Conservation (phyloP, 352 stramenopile genomes). For the Ophiocytium majus region DNA sequence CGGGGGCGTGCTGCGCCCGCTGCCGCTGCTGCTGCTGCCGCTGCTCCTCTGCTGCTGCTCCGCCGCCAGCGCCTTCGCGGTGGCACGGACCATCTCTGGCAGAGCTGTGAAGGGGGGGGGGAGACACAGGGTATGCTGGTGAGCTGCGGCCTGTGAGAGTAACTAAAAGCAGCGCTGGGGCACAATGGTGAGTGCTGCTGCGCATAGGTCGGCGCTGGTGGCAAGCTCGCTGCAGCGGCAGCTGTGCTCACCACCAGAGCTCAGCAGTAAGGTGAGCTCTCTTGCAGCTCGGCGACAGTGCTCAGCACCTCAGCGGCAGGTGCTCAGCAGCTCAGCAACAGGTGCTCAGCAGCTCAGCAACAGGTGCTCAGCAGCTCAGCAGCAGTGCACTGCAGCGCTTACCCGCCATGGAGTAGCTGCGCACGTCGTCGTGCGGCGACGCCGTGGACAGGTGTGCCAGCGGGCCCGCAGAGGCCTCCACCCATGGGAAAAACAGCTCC, state of each 20-base stretch:
- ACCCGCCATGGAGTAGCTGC: slow-evolving; percentile 23
- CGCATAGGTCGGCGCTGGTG: neutral
- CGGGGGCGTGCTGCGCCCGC: neutral
- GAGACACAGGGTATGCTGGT: neutral
- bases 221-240: no score
- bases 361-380: no score
- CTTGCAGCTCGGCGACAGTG: neutral
- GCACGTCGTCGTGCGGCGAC: slow-evolving; percentile 48
- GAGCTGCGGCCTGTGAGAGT: no score
- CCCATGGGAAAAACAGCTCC: slow-evolving; percentile 54
- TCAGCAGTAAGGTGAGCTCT: no score
- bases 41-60: neutral
- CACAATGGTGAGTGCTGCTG: neutral
- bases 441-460: slow-evolving; percentile 39
- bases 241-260: no score
- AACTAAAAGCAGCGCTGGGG: no score
- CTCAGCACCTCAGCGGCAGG: no score
- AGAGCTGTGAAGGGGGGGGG: slow-evolving; percentile 30
- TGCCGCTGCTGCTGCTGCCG: neutral
- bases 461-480: slow-evolving; percentile 35
- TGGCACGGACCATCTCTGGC: slow-evolving; percentile 43
- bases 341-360: no score
- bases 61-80: slow-evolving; percentile 39
- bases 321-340: no score
- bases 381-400: neutral